Base-by-base conservation (phyloP, 345 rosid species). In the Eucalyptus fibrosa region DNA sequence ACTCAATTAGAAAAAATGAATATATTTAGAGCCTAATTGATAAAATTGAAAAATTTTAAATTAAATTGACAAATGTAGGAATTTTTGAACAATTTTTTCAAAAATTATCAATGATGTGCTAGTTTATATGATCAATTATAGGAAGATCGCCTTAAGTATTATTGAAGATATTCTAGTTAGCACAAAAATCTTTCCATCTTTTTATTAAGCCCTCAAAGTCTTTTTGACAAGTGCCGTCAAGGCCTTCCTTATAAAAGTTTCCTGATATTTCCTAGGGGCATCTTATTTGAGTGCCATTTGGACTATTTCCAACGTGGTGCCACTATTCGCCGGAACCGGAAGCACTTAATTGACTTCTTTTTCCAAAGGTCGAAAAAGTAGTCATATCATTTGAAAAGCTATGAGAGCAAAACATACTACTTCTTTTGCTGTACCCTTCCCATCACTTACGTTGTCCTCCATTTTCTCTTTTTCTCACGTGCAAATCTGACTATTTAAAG, bases 11-110 rank as follows among this genome's bases (percentile, higher is more conserved):
- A 0, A 56, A 56, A 56, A 1, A 9, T 56, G 1, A 56, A 56
- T 2, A 56, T 56, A 24, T 56, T 24, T 23, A 56, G 3, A 23
- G 4, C 3, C 30, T 10, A 56, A 56, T 24, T 56, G 30, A 23
- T 23, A 4, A 56, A 56, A 56, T 23, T 56, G 3, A 56, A 56
- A 56, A 0, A 9, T 10, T 56, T 1, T 24, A 10, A 0, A 56
- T 24, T 56, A 24, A 56, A 56, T 56, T 24, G 13, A 5, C 14
- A 56, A 56, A 53, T 40, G 23, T 51, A 51, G 59, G 26, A 56
- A 24, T 24, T 23, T 56, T 9, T 56, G 12, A 23, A 23, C 60
- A 56, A 24, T 24, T 24, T 24, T 56, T 23, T 26, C 69, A 30
- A 28, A n/a, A 65, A 65, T 15, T n/a, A 65, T n/a, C 37, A 65